Base-by-base conservation (phyloP, 306 rosid species). In the Vigna trinervia region DNA sequence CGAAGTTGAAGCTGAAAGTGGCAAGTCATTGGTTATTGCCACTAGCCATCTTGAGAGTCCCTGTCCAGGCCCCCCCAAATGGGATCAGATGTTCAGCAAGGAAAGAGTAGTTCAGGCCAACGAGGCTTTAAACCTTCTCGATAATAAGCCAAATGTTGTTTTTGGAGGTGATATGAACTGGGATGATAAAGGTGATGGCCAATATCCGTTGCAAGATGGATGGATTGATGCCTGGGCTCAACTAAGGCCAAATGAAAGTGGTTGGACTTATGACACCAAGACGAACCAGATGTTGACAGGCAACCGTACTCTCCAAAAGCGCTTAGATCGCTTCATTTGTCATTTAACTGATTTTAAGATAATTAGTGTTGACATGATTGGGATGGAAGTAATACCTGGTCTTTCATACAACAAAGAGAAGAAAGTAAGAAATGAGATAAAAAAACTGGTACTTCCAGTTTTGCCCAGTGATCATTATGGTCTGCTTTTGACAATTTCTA, bases 11-110 rank as follows among this genome's bases (percentile, higher is more conserved):
- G 81, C 68, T 83, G 80, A 17, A 67, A 61, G 57, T 20, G 85
- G 86, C 71, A 88, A 83, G 59, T 65, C 85, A 13, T 79, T 94
- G 74, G 87, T 84, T 58, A 81, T 94, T 69, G 98, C 97, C 45
- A 94, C 97, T 34, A 92, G 92, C 92, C 98, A 94, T 88, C 95
- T 94, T 20, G 98, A 92, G 84, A 94, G 98, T 78, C 98, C 98
- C 54, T 84, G 87, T 74, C 98, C 97, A 0, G 92, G 53, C 7
- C 98, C 97, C 38, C 98, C 98, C 0, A 94, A 73, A 63, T 92
- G 93, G 93, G 90, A 94, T 87, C 98, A 94, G 76, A 94, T 94
- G 98, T 92, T 36, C 74, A 92, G 95, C 90, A 89, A 90, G 89
- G 96, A 94, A 81, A 93, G 97, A 13, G 96, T 90, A 20, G 87